A percentile compares a stretch with the other conserved stretches of the same genome.
Evolutionary conservation across 257 asterid genomes (phyloP).

Genomic region (Verbascum thapsus): DNA sequence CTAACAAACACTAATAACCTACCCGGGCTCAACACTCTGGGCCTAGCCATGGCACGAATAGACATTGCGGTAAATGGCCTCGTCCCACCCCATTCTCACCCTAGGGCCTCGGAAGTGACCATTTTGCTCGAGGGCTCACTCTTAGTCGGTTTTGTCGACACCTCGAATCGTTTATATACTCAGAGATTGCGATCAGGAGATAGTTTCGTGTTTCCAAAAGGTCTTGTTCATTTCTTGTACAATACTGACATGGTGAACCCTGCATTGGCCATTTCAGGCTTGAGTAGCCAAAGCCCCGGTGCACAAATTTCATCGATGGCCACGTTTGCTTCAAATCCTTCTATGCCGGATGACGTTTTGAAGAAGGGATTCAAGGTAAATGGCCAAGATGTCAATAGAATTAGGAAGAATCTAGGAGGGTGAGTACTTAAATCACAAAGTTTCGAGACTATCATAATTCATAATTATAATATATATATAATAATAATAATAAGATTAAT

Average conservation of each 20-base stretch:
- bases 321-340: conserved; percentile 33
- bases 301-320: conserved; percentile 44
- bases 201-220: conserved; percentile 62
- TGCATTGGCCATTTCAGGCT: conserved; percentile 45
- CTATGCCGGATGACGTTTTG: conserved; percentile 42
- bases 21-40: conserved; percentile 62
- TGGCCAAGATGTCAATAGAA: conserved; percentile 44
- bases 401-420: conserved; percentile 52
- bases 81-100: conserved; percentile 70
- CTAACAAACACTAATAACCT: conserved; percentile 34
- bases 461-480: too few species aligned
- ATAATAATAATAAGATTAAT: too few species aligned
- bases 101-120: conserved; percentile 64
- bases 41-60: conserved; percentile 56
- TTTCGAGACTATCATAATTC: too few species aligned
- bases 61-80: conserved; percentile 51
- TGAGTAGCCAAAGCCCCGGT: conserved; percentile 68
- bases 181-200: conserved; percentile 50
- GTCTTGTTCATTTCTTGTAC: conserved; percentile 51
- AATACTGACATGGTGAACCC: conserved; percentile 37
- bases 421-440: conserved; percentile 1
- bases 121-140: conserved; percentile 61
- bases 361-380: conserved; percentile 43
- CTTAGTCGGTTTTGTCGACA: conserved; percentile 60
- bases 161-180: conserved; percentile 40